phyloP scores from a whole-genome alignment of 495 filamentous ascomycete genomes.

The Baudoinia panamericana region DNA sequence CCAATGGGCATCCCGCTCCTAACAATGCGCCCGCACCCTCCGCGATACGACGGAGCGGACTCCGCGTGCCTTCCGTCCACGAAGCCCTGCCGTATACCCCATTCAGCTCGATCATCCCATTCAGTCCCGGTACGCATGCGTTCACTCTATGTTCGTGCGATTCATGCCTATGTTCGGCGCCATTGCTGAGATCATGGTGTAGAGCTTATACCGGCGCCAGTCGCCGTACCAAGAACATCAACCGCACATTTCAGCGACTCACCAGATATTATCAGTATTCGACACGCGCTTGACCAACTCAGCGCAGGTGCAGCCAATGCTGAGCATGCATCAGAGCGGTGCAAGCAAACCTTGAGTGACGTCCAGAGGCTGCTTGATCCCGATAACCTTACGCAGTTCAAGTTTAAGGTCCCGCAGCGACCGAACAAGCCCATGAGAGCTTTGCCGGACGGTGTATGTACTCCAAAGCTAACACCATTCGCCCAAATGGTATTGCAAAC shows the following conservation, averaged over 20 bases:
- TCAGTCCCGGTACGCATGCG: constrained; percentile 54
- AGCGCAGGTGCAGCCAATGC: constrained; percentile 23
- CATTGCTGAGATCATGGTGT: no score
- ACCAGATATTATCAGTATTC: constrained; percentile 21
- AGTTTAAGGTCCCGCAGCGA: constrained; percentile 9
- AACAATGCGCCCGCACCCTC: background rate
- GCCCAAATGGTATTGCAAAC: constrained; percentile 45
- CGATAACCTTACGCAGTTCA: constrained; percentile 53
- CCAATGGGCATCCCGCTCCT: background rate
- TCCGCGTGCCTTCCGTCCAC: constrained; percentile 47
- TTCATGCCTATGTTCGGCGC: no score
- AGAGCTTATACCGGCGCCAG: constrained; percentile 64
- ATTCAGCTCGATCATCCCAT: constrained; percentile 76
- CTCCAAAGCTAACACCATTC: constrained; percentile 37
- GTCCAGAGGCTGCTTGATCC: constrained; percentile 57
- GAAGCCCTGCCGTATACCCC: constrained; percentile 88
- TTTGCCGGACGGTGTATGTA: background rate
- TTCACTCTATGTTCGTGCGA: constrained; percentile 16
- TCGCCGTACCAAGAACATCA: constrained; percentile 33
- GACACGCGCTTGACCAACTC: constrained; percentile 20
- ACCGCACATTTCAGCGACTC: constrained; percentile 31
- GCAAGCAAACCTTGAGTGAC: constrained; percentile 39
- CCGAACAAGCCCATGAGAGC: background rate
- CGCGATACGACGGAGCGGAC: background rate
- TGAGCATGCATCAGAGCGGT: constrained; percentile 20